Percentiles rank a stretch among this genome's conserved stretches.
phyloP scores from a whole-genome alignment of 345 rosid species.

The Acer yangbiense region DNA sequence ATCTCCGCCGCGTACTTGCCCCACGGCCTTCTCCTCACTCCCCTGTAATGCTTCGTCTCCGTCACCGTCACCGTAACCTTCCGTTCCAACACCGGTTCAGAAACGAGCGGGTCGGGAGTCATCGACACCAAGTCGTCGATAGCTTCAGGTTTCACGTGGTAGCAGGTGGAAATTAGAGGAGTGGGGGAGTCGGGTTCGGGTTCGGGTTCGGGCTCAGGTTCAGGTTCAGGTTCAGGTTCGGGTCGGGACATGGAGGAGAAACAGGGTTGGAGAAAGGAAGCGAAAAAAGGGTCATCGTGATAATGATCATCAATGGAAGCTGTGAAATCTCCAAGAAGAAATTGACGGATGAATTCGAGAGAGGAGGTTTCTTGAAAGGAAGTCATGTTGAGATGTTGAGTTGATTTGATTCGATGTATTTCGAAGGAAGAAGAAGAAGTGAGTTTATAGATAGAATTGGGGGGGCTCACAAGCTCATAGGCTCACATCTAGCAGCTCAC shows the following conservation, averaged over 20 bases:
- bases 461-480: too few relatives aligned
- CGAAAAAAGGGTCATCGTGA: conserved; percentile 17
- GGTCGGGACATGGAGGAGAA: conserved; percentile 29
- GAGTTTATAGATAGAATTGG: neutral
- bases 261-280: conserved; percentile 37
- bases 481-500: neutral
- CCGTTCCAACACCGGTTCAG: neutral
- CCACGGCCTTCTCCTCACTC: conserved; percentile 93
- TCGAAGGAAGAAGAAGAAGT: neutral
- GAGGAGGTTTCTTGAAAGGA: conserved; percentile 39
- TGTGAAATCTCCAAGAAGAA: conserved; percentile 58
- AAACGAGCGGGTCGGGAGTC: neutral
- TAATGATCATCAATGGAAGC: conserved; percentile 35
- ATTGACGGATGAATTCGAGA: conserved; percentile 48
- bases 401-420: neutral
- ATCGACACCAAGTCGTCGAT: conserved; percentile 15
- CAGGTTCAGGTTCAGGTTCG: conserved; percentile 37
- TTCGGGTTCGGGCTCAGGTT: conserved; percentile 37
- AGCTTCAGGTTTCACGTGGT: conserved; percentile 29
- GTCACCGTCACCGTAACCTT: conserved; percentile 13
- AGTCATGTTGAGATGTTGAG: neutral
- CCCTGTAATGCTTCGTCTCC: conserved; percentile 66
- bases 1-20: conserved; percentile 96
- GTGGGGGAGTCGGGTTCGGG: conserved; percentile 41
- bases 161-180: neutral